Conservation (phyloP, 2,329 filamentous ascomycete species). For the Trematosphaeria pertusa region DNA sequence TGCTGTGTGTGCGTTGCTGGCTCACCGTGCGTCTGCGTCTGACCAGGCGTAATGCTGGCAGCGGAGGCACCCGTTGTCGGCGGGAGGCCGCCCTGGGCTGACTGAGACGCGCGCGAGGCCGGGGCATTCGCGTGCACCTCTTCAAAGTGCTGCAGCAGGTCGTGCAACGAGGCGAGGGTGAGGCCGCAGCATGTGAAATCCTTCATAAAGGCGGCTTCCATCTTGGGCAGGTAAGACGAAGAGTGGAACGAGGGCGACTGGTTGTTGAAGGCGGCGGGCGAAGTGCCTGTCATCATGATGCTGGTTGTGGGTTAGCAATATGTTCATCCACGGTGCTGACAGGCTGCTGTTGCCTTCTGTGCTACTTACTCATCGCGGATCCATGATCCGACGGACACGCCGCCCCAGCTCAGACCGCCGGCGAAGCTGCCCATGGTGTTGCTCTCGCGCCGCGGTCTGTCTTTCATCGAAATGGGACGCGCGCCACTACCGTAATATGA, state of each 20-base stretch:
- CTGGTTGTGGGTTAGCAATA: conserved; percentile 57
- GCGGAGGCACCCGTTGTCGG: conserved; percentile 34
- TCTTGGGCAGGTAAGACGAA: conserved; percentile 92
- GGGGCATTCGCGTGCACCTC: conserved; percentile 84
- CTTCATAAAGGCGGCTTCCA: conserved; percentile 97
- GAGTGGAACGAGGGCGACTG: conserved; percentile 97
- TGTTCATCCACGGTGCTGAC: conserved; percentile 8
- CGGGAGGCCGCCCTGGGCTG: conserved; percentile 53
- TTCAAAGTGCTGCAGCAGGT: conserved; percentile 95
- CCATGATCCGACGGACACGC: conserved; percentile 94
- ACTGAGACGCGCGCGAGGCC: conserved; percentile 57
- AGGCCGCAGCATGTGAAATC: conserved; percentile 96
- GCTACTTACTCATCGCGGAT: conserved; percentile 93
- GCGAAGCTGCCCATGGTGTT: conserved; percentile 67
- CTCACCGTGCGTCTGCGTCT: conserved; percentile 46
- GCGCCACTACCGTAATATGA: conserved; percentile 65
- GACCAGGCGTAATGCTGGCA: conserved; percentile 52
- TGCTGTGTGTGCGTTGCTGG: conserved; percentile 45
- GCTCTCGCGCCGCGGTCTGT: conserved; percentile 64
- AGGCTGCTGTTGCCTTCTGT: conserved; percentile 6
- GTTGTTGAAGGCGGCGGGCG: conserved; percentile 77
- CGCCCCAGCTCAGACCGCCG: conserved; percentile 95
- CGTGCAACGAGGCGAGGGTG: conserved; percentile 88
- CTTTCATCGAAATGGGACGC: conserved; percentile 67
- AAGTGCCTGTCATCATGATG: conserved; percentile 94